Evolutionary conservation across 2,329 filamentous ascomycete genomes (phyloP).

Genomic region (Exophiala sp.): DNA sequence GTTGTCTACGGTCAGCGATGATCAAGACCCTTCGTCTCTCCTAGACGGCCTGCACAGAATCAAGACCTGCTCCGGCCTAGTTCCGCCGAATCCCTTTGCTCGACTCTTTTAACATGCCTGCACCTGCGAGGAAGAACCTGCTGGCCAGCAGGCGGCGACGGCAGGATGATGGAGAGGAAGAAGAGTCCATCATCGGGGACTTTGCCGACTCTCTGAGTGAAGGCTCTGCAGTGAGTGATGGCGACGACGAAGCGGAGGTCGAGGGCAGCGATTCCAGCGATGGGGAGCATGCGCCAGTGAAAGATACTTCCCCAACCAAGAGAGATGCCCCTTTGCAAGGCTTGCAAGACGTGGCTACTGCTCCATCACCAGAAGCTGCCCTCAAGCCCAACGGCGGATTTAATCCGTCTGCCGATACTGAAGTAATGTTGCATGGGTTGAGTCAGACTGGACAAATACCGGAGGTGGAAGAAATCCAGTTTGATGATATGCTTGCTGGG

Average conservation of each 20-base stretch:
- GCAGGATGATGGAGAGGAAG: constrained; percentile 50
- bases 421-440: constrained; percentile 60
- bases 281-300: constrained; percentile 40
- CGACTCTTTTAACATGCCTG: constrained; percentile 39
- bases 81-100: not conserved
- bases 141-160: constrained; percentile 44
- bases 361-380: not conserved
- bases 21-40: constrained; percentile 4
- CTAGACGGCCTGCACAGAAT: not conserved
- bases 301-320: not conserved
- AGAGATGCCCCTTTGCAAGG: not conserved
- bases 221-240: constrained; percentile 55
- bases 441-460: constrained; percentile 44
- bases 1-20: constrained; percentile 18
- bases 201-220: constrained; percentile 62
- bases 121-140: constrained; percentile 41
- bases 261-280: constrained; percentile 58
- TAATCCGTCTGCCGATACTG: constrained; percentile 48
- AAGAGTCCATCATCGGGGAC: constrained; percentile 48
- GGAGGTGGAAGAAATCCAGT: constrained; percentile 48
- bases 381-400: constrained; percentile 4
- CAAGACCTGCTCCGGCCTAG: not conserved
- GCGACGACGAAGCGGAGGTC: constrained; percentile 57
- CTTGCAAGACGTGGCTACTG: not conserved
- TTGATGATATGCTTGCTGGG: constrained; percentile 41